Base-by-base conservation (phyloP, 2,329 filamentous ascomycete genomes). In the Ascochyta viciae-villosae region DNA sequence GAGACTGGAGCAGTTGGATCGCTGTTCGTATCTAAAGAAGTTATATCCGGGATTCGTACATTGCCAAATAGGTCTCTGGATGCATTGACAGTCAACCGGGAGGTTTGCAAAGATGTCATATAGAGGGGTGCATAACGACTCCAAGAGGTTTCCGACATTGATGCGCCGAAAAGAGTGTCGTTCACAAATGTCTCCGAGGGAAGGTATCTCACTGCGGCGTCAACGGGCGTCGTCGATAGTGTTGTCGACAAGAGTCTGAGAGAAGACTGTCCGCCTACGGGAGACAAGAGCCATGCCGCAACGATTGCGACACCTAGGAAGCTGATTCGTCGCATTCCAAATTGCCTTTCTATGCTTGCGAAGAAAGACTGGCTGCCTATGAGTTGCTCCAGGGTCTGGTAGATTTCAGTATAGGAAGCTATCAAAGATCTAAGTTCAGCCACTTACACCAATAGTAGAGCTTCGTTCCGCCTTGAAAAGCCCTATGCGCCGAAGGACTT, bases 181-280 rank as follows among this genome's bases (percentile, higher is more conserved):
- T 43, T 43, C 3, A 1, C 27, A 19, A 50, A 43, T 2, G 7
- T n/a, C 13, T 34, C 38, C 13, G 26, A 9, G 3, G 38, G 10
- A 22, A 35, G 33, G 15, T 50, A 43, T 22, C 15, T 19, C 2
- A 48, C 27, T 2, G 43, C 24, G 4, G 13, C 23, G 9, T 44
- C 9, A 9, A 41, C 16, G 33, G 37, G 15, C 3, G 22, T 23
- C 6, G 4, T n/a, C 3, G 23, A 27, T 4, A 31, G 44, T 22
- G 38, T n/a, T 13, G 39, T 54, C 2, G 51, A 48, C 10, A 54
- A 23, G 3, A 54, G 39, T 19, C 51, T 45, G 29, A 54, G 26
- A 6, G 51, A 54, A 1, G 44, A 37, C 33, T 54, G 51, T 9
- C 51, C 51, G 6, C 51, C 51, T 6, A 54, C n/a, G 35, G 51